Evolutionary conservation across 2,329 filamentous ascomycete species (phyloP).

Genomic region (Thermochaetoides dissita): DNA sequence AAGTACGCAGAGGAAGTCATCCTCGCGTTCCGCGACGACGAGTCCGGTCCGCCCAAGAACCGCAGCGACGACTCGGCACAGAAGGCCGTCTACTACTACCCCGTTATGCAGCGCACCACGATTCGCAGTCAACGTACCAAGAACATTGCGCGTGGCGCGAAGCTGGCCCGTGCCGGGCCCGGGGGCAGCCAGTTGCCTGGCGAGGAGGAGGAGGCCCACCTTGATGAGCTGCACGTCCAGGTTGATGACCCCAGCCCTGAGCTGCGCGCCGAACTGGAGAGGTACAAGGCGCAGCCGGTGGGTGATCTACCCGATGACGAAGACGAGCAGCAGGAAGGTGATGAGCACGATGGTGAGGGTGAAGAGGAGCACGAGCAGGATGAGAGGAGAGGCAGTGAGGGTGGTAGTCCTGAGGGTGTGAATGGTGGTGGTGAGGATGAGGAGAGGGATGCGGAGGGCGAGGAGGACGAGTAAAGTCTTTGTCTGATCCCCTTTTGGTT

Average conservation of each 20-base stretch:
- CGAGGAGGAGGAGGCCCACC: constrained; percentile 35
- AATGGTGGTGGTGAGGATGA: constrained; percentile 8
- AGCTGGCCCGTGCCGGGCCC: too few species aligned
- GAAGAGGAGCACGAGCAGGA: constrained; percentile 9
- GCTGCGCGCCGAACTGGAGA: constrained; percentile 35
- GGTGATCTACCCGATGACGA: constrained; percentile 29
- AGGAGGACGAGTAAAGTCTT: constrained; percentile 25
- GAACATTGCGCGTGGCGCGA: constrained; percentile 42
- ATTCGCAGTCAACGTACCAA: constrained; percentile 50
- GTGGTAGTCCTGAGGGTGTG: constrained; percentile 1
- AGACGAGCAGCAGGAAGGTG: constrained; percentile 16
- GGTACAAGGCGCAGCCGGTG: constrained; percentile 39
- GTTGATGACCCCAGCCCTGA: constrained; percentile 43
- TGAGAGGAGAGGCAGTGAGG: constrained; percentile 2
- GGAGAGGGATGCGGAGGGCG: constrained; percentile 32
- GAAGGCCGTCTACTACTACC: constrained; percentile 54
- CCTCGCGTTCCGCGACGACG: constrained; percentile 42
- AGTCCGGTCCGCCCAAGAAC: constrained; percentile 16
- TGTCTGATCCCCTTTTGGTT: neutral
- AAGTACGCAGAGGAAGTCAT: constrained; percentile 54
- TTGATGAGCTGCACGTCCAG: constrained; percentile 42
- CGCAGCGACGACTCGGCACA: constrained; percentile 29
- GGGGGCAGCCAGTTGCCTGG: constrained; percentile 21
- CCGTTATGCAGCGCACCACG: constrained; percentile 48
- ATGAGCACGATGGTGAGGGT: constrained; percentile 12